phyloP scores from a whole-genome alignment of 2,329 filamentous ascomycete genomes.

The Penicillium sp. region DNA sequence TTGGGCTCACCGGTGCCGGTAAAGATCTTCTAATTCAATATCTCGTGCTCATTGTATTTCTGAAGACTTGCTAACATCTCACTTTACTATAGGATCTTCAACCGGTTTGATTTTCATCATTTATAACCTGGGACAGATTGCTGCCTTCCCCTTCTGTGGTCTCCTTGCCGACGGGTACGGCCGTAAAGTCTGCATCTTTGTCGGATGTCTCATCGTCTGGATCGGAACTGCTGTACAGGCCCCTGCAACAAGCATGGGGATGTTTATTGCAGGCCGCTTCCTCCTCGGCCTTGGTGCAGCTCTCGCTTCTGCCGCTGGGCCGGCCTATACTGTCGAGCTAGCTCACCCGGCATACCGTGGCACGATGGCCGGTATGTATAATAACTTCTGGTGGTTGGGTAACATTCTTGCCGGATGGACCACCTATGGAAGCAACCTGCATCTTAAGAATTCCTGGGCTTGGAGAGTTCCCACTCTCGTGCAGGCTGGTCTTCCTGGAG shows the following conservation, averaged over 20 bases:
- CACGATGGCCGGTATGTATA: conserved; percentile 64
- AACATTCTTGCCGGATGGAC: conserved; percentile 56
- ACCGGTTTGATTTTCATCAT: conserved; percentile 11
- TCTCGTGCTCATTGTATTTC: background rate
- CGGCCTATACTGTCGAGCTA: conserved; percentile 69
- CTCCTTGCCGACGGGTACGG: conserved; percentile 8
- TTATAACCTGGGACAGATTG: conserved; percentile 8
- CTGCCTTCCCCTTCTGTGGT: conserved; percentile 5
- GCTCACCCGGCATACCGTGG: conserved; percentile 68
- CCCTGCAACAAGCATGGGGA: conserved; percentile 32
- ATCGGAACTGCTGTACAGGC: conserved; percentile 12
- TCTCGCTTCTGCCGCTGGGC: conserved; percentile 65
- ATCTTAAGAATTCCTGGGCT: conserved; percentile 36
- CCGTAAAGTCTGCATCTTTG: conserved; percentile 10
- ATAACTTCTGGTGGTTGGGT: conserved; percentile 57
- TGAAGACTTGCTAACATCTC: background rate
- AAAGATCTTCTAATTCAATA: background rate
- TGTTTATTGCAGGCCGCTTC: conserved; percentile 63
- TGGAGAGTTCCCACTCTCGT: conserved; percentile 26
- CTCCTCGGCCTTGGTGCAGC: conserved; percentile 64
- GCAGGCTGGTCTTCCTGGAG: conserved; percentile 16
- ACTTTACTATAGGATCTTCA: background rate
- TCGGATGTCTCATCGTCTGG: conserved; percentile 8
- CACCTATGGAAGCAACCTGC: conserved; percentile 11
- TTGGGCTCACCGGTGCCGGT: conserved; percentile 6